Evolutionary conservation across 139 green algal genomes (phyloP), one percentile per base, ranked within the genome.

Genomic region (Tetraselmis chui): DNA sequence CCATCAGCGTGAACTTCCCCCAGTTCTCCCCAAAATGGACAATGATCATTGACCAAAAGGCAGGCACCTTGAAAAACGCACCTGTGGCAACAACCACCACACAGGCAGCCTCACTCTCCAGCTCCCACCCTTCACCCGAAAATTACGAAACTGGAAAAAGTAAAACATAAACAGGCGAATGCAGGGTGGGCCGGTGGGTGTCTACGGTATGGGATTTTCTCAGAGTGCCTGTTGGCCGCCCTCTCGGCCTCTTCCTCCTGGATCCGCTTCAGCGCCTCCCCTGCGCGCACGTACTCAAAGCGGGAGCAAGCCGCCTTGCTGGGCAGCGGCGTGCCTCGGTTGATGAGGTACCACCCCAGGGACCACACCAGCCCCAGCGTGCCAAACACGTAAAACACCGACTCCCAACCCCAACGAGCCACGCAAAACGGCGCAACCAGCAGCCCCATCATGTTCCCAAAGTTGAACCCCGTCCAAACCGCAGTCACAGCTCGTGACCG

Each of bases 331-430:
- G 2, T 27, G 2, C 29, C 11, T 5, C 45, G 45, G 45, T 92
- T 89, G 59, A 94, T 84, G 77, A 95, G 79, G 1, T 94, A 94
- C 92, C 93, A 98, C 1, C 87, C 0, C 22, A 87, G 23, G 76
- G 86, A 94, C 97, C 97, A 99, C 0, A 95, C 29, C 27, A 98
- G 77, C 31, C 97, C 97, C 45, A 98, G 84, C 29, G 89, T 82
- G 1, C 94, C 97, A 88, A 99, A 99, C 1, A 98, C 82, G 85
- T 97, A 97, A 87, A 99, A 99, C 30, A 99, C 96, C 0, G 87
- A 94, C 25, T 94, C 89, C 97, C 97, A 99, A 76, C 97, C 95
- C 31, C 94, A 95, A 76, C n/a, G 31, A 27, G 28, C 32, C 77
- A 27, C 29, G 24, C 77, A 80, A 31, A 31, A 32, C 26, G 29